Percentiles rank a stretch among this genome's conserved stretches.
phyloP scores from a whole-genome alignment of 805 yeast species.

The Yarrowia keelungensis region DNA sequence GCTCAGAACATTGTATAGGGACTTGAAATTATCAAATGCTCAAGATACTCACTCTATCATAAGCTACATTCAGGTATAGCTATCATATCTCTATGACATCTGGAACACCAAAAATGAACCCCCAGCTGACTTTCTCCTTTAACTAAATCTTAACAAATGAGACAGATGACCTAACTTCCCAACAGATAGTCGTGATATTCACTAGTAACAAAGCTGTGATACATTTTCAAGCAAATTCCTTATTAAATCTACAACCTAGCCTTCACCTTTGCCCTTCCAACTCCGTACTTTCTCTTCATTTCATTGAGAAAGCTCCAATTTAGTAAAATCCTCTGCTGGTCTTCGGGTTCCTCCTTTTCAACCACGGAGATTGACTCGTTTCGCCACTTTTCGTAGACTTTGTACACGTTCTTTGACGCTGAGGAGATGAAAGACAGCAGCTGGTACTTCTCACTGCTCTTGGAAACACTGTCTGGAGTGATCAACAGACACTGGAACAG shows the following conservation, averaged over 20 bases:
- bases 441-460: slow-evolving; percentile 3
- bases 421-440: slow-evolving; percentile 1
- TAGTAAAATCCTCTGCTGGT: background rate
- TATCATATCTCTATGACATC: no score
- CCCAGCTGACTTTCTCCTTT: no score
- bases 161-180: no score
- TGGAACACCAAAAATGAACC: no score
- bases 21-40: no score
- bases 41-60: no score
- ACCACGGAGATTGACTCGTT: slow-evolving; percentile 8
- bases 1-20: no score
- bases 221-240: no score
- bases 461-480: slow-evolving; percentile 3
- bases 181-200: no score
- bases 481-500: slow-evolving; percentile 21
- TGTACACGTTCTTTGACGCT: background rate
- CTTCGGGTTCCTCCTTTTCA: slow-evolving; percentile 8
- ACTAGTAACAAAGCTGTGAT: no score
- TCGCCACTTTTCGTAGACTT: slow-evolving; percentile 31
- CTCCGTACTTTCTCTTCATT: slow-evolving; percentile 5
- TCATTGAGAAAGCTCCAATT: slow-evolving; percentile 28
- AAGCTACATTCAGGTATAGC: no score
- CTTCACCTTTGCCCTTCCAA: background rate
- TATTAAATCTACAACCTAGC: background rate
- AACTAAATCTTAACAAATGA: no score